Evolutionary conservation across 2,329 filamentous ascomycete genomes (phyloP).

Genomic region (Exophiala dermatitidis): DNA sequence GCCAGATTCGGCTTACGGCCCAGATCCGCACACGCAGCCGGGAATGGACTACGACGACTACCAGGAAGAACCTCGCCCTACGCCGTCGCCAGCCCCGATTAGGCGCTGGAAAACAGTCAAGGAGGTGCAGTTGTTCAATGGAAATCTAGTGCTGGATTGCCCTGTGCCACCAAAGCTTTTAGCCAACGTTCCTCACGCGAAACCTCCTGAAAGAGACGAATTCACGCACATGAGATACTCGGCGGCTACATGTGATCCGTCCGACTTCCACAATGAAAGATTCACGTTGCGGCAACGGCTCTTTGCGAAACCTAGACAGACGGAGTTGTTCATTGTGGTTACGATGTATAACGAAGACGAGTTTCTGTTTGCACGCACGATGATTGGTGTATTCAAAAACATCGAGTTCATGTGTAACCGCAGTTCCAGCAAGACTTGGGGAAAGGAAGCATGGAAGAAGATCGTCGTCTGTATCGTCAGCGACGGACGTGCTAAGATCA

Average conservation of each 20-base stretch:
- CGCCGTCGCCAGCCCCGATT: slow-evolving; percentile 54
- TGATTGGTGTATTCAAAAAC: slow-evolving; percentile 98
- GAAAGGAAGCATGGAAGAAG: slow-evolving; percentile 98
- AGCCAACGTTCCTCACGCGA: slow-evolving; percentile 77
- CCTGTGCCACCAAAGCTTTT: slow-evolving; percentile 84
- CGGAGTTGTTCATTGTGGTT: slow-evolving; percentile 90
- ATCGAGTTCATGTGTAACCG: slow-evolving; percentile 96
- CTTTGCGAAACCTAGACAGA: slow-evolving; percentile 86
- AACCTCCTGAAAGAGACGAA: slow-evolving; percentile 71
- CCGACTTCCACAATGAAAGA: slow-evolving; percentile 77
- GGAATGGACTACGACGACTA: slow-evolving; percentile 31
- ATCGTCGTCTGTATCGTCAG: slow-evolving; percentile 97
- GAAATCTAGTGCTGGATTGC: slow-evolving; percentile 94
- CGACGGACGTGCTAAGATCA: slow-evolving; percentile 95
- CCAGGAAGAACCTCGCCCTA: slow-evolving; percentile 29
- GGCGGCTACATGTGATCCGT: slow-evolving; percentile 87
- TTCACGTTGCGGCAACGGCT: slow-evolving; percentile 88
- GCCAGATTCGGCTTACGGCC: slow-evolving; percentile 55
- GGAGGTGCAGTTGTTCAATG: slow-evolving; percentile 92
- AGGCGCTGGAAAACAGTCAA: slow-evolving; percentile 98
- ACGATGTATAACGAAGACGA: slow-evolving; percentile 99
- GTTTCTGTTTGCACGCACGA: slow-evolving; percentile 85
- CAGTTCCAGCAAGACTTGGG: slow-evolving; percentile 93
- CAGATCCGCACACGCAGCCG: slow-evolving; percentile 46
- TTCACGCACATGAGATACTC: slow-evolving; percentile 77